phyloP scores from a whole-genome alignment of 345 rosid genomes.

The Moringa oleifera region DNA sequence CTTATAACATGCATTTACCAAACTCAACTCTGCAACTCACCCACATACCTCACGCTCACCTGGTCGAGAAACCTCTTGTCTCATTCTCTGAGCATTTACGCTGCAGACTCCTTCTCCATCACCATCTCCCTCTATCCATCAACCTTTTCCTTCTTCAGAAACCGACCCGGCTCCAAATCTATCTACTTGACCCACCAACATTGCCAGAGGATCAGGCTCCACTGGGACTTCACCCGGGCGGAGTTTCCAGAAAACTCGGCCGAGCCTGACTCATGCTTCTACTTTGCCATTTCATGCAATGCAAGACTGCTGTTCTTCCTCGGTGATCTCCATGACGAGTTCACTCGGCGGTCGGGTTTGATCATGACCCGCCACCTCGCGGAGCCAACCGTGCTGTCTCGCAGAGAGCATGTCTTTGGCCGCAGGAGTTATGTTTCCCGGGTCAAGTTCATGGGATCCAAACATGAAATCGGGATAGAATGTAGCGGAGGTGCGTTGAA shows the following conservation, averaged over 20 bases:
- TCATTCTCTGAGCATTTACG: conserved; percentile 42
- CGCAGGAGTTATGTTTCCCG: conserved; percentile 29
- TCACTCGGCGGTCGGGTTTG: conserved; percentile 30
- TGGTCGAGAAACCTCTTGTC: conserved; percentile 48
- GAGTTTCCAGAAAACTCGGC: conserved; percentile 40
- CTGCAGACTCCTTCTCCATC: conserved; percentile 40
- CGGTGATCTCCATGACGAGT: conserved; percentile 38
- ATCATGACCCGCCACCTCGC: conserved; percentile 13
- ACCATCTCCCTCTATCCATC: conserved; percentile 41
- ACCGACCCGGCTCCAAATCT: conserved; percentile 49
- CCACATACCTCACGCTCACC: conserved; percentile 35
- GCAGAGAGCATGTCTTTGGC: conserved; percentile 54
- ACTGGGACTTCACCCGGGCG: conserved; percentile 54
- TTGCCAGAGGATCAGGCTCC: conserved; percentile 39
- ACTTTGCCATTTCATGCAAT: conserved; percentile 40
- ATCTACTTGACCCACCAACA: conserved; percentile 32
- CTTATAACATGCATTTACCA: conserved; percentile 45
- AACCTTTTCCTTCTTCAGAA: conserved; percentile 43
- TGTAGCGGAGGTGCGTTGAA: conserved; percentile 35
- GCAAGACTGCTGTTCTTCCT: conserved; percentile 38
- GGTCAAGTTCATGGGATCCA: conserved; percentile 43
- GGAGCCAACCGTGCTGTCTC: conserved; percentile 30
- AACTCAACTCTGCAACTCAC: conserved; percentile 36
- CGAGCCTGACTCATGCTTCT: conserved; percentile 43
- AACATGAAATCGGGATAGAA: conserved; percentile 41